phyloP scores from a whole-genome alignment of 192 early-diverging fungal genomes.

The Paraglomus occultum region DNA sequence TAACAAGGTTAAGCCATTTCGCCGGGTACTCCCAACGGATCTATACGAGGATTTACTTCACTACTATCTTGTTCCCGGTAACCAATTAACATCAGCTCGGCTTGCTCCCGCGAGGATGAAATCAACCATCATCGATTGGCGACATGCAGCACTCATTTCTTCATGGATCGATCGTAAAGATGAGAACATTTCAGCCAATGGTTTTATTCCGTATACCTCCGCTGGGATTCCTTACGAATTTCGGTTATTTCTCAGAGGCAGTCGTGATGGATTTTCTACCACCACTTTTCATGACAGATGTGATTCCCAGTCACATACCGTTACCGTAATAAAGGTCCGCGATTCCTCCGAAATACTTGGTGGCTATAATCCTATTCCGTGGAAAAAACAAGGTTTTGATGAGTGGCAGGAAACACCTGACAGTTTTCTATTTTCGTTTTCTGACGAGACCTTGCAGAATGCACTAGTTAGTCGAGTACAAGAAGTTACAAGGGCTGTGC shows the following conservation, averaged over 20 bases:
- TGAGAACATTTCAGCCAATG: not conserved
- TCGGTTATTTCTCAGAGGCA: constrained; percentile 22
- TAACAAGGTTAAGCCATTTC: constrained; percentile 24
- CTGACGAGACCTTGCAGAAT: not conserved
- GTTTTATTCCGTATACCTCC: not conserved
- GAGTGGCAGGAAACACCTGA: constrained; percentile 8
- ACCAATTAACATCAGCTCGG: not conserved
- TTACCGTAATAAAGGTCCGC: constrained; percentile 19
- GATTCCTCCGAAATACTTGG: constrained; percentile 10
- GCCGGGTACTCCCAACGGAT: not conserved
- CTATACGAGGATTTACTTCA: constrained; percentile 19
- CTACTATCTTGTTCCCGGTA: constrained; percentile 8
- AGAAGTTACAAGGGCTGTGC: not conserved
- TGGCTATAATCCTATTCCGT: constrained; percentile 1
- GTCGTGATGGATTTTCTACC: constrained; percentile 13
- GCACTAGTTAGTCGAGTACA: not conserved
- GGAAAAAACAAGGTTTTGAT: not conserved
- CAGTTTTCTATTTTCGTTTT: not conserved
- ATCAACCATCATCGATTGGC: constrained; percentile 11
- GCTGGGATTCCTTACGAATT: constrained; percentile 15
- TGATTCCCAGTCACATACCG: not conserved
- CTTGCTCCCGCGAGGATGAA: not conserved
- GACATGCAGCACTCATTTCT: constrained; percentile 18
- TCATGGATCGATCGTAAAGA: constrained; percentile 24
- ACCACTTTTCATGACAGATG: not conserved